These are phyloP conservation scores for Chlamydomonas reinhardtii DNA, from an alignment of 163 green algal species.

Conservation along the genomic window DNA sequence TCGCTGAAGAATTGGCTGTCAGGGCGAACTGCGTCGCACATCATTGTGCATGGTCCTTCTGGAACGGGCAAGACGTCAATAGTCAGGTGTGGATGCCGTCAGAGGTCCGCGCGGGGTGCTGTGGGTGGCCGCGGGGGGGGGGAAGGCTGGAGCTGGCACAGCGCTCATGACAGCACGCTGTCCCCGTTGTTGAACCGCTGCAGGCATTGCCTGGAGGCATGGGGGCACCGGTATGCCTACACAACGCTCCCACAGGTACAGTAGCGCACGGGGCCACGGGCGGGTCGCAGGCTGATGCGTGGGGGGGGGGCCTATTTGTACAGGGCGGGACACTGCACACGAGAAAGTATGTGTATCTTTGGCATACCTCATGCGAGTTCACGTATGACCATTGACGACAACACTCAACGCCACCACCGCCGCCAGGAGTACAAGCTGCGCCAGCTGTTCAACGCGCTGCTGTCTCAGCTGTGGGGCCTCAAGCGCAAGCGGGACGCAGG, in stretches of 20 bases:
- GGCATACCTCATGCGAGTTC: too few species aligned
- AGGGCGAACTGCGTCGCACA: conserved; percentile 3
- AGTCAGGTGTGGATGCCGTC: neutral
- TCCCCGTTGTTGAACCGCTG: neutral
- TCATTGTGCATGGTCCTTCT: conserved; percentile 29
- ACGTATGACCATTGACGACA: too few species aligned
- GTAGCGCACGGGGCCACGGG: neutral
- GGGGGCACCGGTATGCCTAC: conserved; percentile 26
- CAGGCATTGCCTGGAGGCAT: conserved; percentile 33
- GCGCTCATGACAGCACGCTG: too few species aligned
- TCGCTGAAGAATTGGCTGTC: conserved; percentile 24
- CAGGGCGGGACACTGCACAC: too few species aligned
- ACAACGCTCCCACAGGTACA: conserved; percentile 16
- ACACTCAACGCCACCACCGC: too few species aligned
- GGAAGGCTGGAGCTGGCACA: too few species aligned
- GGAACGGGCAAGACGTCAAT: conserved; percentile 36
- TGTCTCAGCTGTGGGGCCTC: conserved; percentile 35
- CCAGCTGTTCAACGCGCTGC: conserved; percentile 27
- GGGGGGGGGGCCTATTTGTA: too few species aligned
- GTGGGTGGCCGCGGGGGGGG: too few species aligned
- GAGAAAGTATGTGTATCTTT: too few species aligned
- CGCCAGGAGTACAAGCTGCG: conserved; percentile 48
- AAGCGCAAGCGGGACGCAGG: conserved; percentile 30
- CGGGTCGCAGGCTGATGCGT: neutral
- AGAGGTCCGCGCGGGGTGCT: too few species aligned